Base-by-base conservation (phyloP, 305 asterid species). In the Fraxinus paxiana region DNA sequence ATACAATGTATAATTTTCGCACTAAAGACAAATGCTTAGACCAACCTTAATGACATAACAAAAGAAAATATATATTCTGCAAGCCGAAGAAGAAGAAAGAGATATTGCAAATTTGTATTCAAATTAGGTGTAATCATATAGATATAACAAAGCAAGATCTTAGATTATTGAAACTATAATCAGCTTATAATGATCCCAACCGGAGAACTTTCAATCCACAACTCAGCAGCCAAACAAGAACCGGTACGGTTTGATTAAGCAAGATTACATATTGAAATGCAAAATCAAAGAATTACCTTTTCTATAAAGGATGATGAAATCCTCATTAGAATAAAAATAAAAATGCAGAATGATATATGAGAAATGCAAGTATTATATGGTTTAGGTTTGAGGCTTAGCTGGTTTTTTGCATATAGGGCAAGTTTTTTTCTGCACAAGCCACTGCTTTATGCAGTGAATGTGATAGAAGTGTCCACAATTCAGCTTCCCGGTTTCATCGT, bases 381-480 rank as follows among this genome's bases (percentile, higher is more conserved):
- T 78, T 79, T 86, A 86, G 80, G 82, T 75, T 67, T 82, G 89
- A 70, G 92, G 83, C 20, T 61, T 79, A 3, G 91, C 98, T 28
- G 90, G 88, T 3, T 90, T 89, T 90, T 95, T 95, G 87, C 98
- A 95, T 67, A 95, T 78, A 8, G 98, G 98, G 84, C 98, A 95
- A 73, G 83, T 80, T 46, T 91, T 95, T 82, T 90, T 95, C 85
- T 90, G 94, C 79, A 77, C 85, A 10, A 95, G 97, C 98, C 98
- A 95, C 86, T 90, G 95, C 93, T 91, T 92, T 85, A 95, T 93
- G 93, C 98, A 95, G 69, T 88, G 88, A 7, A 85, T 84, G 89
- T 95, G 98, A 86, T 88, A 95, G 43, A 87, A 84, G 82, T 95
- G 98, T 15, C 95, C 97, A 67, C 98, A 95, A 2, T 87, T 83